Evolutionary conservation across 2,329 filamentous ascomycete species (phyloP).

Genomic region (Akanthomyces dipterigenus): DNA sequence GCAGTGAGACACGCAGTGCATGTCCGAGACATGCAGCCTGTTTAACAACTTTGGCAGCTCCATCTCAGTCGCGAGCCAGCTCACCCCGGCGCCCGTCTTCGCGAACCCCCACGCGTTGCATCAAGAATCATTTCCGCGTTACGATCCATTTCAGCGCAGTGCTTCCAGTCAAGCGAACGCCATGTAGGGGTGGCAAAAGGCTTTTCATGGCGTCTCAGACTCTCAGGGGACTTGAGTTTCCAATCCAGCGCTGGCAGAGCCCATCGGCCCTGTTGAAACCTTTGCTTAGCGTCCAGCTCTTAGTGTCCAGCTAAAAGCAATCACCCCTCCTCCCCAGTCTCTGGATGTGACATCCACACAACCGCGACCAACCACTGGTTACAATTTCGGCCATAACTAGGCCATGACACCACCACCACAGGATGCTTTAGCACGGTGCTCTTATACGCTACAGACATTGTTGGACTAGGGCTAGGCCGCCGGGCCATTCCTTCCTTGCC

Average conservation of each 20-base stretch:
- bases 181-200: background rate
- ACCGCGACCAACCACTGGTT: background rate
- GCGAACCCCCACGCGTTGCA: background rate
- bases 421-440: background rate
- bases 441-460: background rate
- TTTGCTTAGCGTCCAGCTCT: background rate
- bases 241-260: background rate
- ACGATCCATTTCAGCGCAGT: background rate
- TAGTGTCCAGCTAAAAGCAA: conserved; percentile 1
- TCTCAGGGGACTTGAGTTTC: background rate
- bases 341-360: conserved; percentile 3
- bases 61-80: background rate
- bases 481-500: conserved; percentile 13
- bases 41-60: background rate
- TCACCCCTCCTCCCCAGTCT: background rate
- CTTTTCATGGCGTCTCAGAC: background rate
- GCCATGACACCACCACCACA: background rate
- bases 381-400: background rate
- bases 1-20: conserved; percentile 31
- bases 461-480: conserved; percentile 5
- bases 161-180: background rate
- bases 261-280: background rate
- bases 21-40: conserved; percentile 28
- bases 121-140: background rate
- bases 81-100: background rate